Base-by-base conservation (phyloP, 2,329 filamentous ascomycete genomes). In the Coleophoma eucalyptorum region DNA sequence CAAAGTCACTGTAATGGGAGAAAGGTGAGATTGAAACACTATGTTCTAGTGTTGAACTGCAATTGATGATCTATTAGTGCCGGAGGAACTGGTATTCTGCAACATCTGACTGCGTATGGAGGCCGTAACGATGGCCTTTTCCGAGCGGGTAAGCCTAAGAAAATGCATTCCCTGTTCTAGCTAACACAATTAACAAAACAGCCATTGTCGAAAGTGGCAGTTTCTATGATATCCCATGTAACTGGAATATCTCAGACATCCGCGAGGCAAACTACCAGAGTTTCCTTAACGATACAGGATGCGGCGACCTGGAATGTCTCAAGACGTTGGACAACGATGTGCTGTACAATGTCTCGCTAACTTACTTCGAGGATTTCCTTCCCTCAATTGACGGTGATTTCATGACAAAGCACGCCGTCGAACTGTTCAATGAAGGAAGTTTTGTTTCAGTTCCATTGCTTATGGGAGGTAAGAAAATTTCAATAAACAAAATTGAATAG, bases 71-170 rank as follows among this genome's bases (percentile, higher is more conserved):
- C 16, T 6, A 74, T 34, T 74, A 86, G 70, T 4, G 75, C 77
- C 1, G 76, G 77, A 15, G 76, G 67, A 32, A 71, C 71, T 47
- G 74, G 72, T 4, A 71, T 83, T 3, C 74, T 74, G 5, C 67
- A 68, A 43, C 80, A 83, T 45, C 67, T 79, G 2, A 62, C 76
- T 8, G 76, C 77, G 4, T 80, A 80, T 55, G 73, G 72, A 12
- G 79, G 79, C 3, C 68, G 76, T 16, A 69, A 80, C 43, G 75
- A 81, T 49, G 67, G 68, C 1, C 69, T 81, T 0, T 81, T 80
- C 58, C 67, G 73, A 4, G 72, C 67, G 73, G 3, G 62, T 75
- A 12, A 73, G 70, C 0, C 62, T 70, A 58, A 65, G 11, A 64
- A 19, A 20, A 19, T 43, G 13, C 12, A 8, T 15, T 10, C 11